Conservation (phyloP, 2,329 filamentous ascomycete genomes). For the Fusarium proliferatum region DNA sequence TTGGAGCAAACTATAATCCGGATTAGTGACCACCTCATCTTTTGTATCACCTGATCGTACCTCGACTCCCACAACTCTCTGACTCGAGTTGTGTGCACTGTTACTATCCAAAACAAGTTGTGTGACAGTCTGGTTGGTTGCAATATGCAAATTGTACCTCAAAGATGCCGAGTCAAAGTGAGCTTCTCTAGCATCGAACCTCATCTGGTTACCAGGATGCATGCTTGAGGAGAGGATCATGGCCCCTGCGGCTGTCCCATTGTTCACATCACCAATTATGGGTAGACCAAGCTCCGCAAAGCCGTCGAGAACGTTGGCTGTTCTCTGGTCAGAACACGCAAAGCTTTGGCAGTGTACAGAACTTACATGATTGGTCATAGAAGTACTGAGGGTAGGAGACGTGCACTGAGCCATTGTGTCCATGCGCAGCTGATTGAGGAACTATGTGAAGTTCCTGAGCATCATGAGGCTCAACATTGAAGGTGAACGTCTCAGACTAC, state of each 20-base stretch:
- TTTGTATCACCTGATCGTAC: background rate
- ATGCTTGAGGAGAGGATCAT: constrained; percentile 29
- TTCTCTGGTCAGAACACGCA: background rate
- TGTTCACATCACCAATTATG: constrained; percentile 20
- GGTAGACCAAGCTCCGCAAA: constrained; percentile 24
- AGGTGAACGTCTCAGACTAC: constrained; percentile 21
- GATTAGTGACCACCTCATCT: background rate
- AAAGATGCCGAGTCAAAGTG: background rate
- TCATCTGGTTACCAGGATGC: constrained; percentile 10
- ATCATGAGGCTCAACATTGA: background rate
- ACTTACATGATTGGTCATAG: constrained; percentile 16
- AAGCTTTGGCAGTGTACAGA: background rate
- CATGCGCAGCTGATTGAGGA: background rate
- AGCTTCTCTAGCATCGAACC: constrained; percentile 21
- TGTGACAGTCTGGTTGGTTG: constrained; percentile 7
- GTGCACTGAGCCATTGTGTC: constrained; percentile 14
- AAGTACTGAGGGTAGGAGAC: constrained; percentile 26
- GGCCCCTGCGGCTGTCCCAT: constrained; percentile 16
- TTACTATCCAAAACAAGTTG: constrained; percentile 10
- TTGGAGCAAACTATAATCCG: background rate
- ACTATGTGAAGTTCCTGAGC: constrained; percentile 8
- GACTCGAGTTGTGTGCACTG: background rate
- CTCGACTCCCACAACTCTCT: constrained; percentile 23
- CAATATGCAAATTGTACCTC: constrained; percentile 15
- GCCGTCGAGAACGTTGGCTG: constrained; percentile 11